Evolutionary conservation across 2,329 filamentous ascomycete species (phyloP).

Genomic region (Aspergillus pseudotamarii): DNA sequence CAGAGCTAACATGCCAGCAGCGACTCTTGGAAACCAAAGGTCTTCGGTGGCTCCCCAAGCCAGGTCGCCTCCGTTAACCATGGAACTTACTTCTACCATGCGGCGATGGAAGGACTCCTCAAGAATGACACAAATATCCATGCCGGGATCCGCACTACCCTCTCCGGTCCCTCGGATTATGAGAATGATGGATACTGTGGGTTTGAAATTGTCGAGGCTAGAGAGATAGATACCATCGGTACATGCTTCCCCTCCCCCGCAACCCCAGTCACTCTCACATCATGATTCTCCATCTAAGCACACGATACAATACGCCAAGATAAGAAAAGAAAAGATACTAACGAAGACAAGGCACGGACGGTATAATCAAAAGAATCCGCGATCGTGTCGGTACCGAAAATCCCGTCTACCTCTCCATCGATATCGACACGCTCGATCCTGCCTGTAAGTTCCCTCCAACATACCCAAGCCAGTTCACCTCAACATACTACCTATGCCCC

Average conservation of each 20-base stretch:
- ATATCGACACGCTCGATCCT: constrained; percentile 30
- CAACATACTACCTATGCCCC: neutral
- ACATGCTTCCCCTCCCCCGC: neutral
- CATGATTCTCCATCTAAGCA: no score
- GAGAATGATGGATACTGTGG: constrained; percentile 26
- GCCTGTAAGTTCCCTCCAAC: neutral
- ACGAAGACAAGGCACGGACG: constrained; percentile 5
- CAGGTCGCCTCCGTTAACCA: constrained; percentile 55
- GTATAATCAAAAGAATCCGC: constrained; percentile 23
- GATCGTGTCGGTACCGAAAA: constrained; percentile 19
- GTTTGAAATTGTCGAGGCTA: constrained; percentile 27
- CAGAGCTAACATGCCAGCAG: constrained; percentile 16
- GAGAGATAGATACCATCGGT: constrained; percentile 31
- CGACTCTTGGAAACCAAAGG: constrained; percentile 75
- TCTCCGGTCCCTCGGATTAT: constrained; percentile 28
- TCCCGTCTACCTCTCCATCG: constrained; percentile 35
- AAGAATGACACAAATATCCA: constrained; percentile 28
- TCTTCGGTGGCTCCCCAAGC: constrained; percentile 80
- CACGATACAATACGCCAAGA: no score
- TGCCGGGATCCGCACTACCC: constrained; percentile 27
- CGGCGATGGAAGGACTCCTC: constrained; percentile 27
- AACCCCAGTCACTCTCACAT: no score
- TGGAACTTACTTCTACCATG: constrained; percentile 33
- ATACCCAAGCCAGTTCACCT: neutral
- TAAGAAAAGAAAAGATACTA: no score